Conservation (phyloP, 2,329 filamentous ascomycete genomes). For the Beauveria caledonica region DNA sequence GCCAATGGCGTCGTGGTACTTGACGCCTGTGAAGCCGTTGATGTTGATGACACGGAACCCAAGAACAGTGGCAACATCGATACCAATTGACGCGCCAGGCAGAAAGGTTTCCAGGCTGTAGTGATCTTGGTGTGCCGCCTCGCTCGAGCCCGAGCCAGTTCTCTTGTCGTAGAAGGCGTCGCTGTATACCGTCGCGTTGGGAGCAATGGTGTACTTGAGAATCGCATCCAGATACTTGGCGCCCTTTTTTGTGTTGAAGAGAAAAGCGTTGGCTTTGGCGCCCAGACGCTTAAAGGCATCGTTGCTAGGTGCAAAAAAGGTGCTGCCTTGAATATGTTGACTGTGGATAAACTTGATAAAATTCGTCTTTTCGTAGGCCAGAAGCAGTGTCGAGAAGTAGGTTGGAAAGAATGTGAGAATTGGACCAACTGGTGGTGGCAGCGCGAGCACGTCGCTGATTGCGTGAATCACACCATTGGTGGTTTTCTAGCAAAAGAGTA, state of each 20-base stretch:
- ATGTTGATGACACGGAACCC: slow-evolving; percentile 64
- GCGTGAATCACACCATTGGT: slow-evolving; percentile 78
- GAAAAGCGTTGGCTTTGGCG: slow-evolving; percentile 65
- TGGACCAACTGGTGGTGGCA: slow-evolving; percentile 54
- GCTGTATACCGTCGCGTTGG: slow-evolving; percentile 70
- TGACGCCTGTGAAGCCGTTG: slow-evolving; percentile 63
- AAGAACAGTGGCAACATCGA: slow-evolving; percentile 64
- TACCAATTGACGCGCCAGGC: slow-evolving; percentile 52
- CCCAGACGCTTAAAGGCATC: slow-evolving; percentile 71
- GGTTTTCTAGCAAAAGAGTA: slow-evolving; percentile 40
- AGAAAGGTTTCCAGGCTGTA: slow-evolving; percentile 70
- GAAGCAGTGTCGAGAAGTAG: slow-evolving; percentile 70
- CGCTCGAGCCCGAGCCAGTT: slow-evolving; percentile 21
- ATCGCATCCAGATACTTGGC: slow-evolving; percentile 69
- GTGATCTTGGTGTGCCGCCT: slow-evolving; percentile 34
- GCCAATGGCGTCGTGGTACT: slow-evolving; percentile 61
- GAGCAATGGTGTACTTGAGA: slow-evolving; percentile 69
- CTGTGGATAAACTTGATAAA: slow-evolving; percentile 54
- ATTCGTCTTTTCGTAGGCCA: slow-evolving; percentile 67
- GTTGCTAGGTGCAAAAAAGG: slow-evolving; percentile 76
- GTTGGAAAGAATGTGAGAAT: slow-evolving; percentile 57
- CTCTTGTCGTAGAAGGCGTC: slow-evolving; percentile 62
- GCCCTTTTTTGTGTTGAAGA: slow-evolving; percentile 69
- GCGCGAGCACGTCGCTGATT: slow-evolving; percentile 65
- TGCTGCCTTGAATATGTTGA: slow-evolving; percentile 52